phyloP scores from a whole-genome alignment of 192 early-diverging fungal species.

The Paraglomus occultum region DNA sequence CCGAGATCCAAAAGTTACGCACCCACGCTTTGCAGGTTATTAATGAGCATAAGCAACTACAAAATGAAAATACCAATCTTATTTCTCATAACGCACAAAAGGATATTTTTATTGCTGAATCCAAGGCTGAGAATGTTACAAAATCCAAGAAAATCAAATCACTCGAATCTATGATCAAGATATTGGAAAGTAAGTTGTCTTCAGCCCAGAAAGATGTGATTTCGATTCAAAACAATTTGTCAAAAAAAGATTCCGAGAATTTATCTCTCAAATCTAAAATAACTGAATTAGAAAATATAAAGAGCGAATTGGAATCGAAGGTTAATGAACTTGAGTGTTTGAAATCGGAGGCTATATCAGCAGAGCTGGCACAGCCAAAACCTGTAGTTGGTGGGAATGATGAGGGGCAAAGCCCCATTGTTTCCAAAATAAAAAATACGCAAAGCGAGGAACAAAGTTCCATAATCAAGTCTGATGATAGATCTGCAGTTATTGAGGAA shows the following conservation, averaged over 20 bases:
- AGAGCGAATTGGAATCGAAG: neutral
- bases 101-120: constrained; percentile 1
- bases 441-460: neutral
- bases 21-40: neutral
- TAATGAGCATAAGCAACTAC: constrained; percentile 7
- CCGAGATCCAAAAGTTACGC: neutral
- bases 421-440: constrained; percentile 10
- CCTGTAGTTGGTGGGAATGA: neutral
- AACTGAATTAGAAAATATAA: constrained; percentile 8
- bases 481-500: neutral
- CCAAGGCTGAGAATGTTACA: constrained; percentile 1
- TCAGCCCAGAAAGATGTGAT: constrained; percentile 15
- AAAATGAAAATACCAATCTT: neutral
- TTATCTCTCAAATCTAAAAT: constrained; percentile 6
- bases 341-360: constrained; percentile 6
- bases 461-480: constrained; percentile 2
- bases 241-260: neutral
- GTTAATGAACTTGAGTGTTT: neutral
- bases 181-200: constrained; percentile 7
- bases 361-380: too few relatives aligned
- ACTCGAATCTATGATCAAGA: neutral
- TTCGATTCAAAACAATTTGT: neutral
- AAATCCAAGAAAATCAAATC: constrained; percentile 1
- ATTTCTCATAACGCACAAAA: neutral
- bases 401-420: neutral